A percentile compares a stretch with the other conserved stretches of the same genome.
These are phyloP conservation scores for Vaccinium vitisidaea DNA, from an alignment of 148 eudicot species.

Conservation along the genomic window DNA sequence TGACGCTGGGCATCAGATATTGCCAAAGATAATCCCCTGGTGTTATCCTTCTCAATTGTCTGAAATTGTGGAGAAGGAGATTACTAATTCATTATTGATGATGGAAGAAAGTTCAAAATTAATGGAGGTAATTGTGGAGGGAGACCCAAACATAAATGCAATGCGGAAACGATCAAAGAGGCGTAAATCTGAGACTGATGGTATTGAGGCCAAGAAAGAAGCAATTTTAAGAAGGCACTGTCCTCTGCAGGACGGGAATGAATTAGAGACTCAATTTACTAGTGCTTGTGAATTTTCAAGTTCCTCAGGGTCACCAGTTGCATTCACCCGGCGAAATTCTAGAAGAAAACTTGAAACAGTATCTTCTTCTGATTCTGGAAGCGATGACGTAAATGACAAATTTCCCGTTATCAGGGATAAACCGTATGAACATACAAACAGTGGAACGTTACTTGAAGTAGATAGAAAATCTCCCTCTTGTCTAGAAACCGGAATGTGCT, in stretches of 20 bases:
- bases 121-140: slow-evolving; percentile 41
- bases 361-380: slow-evolving; percentile 70
- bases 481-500: slow-evolving; percentile 23
- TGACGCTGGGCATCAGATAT: slow-evolving; percentile 59
- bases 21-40: slow-evolving; percentile 71
- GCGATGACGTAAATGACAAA: slow-evolving; percentile 35
- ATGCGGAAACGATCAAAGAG: slow-evolving; percentile 20
- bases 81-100: slow-evolving; percentile 44
- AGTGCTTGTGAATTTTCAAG: slow-evolving; percentile 42
- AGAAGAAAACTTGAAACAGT: slow-evolving; percentile 54
- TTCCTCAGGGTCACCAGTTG: slow-evolving; percentile 64
- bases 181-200: slow-evolving; percentile 29
- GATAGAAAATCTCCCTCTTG: slow-evolving; percentile 27
- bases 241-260: slow-evolving; percentile 39
- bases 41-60: slow-evolving; percentile 66
- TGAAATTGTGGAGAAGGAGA: slow-evolving; percentile 70
- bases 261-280: slow-evolving; percentile 26
- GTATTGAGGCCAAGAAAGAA: slow-evolving; percentile 67
- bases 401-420: slow-evolving; percentile 28
- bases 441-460: slow-evolving; percentile 22
- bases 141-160: slow-evolving; percentile 27
- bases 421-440: slow-evolving; percentile 20
- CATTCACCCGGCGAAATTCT: slow-evolving; percentile 45
- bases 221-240: slow-evolving; percentile 59
- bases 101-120: slow-evolving; percentile 45